Conservation (phyloP, 306 rosid species). For the Cucurbita pepo region DNA sequence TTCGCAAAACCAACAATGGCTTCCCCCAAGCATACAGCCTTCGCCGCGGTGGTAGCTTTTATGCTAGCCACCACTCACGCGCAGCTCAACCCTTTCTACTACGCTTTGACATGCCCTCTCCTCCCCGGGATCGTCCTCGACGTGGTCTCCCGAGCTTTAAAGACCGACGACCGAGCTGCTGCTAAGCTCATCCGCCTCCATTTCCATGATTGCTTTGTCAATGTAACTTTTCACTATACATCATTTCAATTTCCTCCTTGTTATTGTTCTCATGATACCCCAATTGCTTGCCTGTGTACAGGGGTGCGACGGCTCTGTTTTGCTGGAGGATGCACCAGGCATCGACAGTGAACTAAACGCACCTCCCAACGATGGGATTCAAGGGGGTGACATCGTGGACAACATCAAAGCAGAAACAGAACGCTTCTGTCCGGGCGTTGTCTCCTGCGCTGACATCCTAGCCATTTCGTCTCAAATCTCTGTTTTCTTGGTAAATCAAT, state of each 20-base stretch:
- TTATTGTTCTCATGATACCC: too few relatives aligned
- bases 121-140: neutral
- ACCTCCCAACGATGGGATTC: conserved; percentile 24
- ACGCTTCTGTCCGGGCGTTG: conserved; percentile 39
- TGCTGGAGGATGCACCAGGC: conserved; percentile 39
- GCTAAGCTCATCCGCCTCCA: neutral
- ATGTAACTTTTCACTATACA: neutral
- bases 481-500: conserved; percentile 30
- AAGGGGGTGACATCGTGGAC: conserved; percentile 46
- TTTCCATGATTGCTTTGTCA: neutral
- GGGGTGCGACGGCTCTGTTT: conserved; percentile 75
- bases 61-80: neutral
- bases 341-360: conserved; percentile 59
- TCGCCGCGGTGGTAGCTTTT: neutral
- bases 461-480: conserved; percentile 50
- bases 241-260: neutral
- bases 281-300: neutral
- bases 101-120: neutral
- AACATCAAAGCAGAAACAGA: conserved; percentile 46
- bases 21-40: neutral
- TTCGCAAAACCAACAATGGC: neutral
- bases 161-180: neutral
- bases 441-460: conserved; percentile 72
- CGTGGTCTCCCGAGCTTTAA: neutral
- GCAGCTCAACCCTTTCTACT: neutral